phyloP scores from a whole-genome alignment of 352 stramenopile genomes.

The Thalassiosira sp. region DNA sequence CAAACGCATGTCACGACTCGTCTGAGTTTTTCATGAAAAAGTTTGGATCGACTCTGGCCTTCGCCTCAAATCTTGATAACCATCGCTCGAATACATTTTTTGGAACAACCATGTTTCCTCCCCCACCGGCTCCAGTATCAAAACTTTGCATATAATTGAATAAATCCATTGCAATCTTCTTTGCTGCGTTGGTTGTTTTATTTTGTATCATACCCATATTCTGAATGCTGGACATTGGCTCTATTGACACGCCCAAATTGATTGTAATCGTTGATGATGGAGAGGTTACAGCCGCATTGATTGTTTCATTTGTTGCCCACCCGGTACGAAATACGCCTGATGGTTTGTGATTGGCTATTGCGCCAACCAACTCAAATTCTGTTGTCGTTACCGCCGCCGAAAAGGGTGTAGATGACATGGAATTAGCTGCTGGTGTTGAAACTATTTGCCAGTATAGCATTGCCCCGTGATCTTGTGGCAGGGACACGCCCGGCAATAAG shows the following conservation, averaged over 20 bases:
- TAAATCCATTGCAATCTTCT: slow-evolving; percentile 90
- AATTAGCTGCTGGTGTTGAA: slow-evolving; percentile 21
- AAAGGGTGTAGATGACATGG: slow-evolving; percentile 35
- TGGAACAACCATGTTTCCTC: slow-evolving; percentile 87
- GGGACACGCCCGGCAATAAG: slow-evolving; percentile 48
- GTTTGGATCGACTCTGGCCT: slow-evolving; percentile 88
- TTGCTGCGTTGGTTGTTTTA: slow-evolving; percentile 76
- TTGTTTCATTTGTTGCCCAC: slow-evolving; percentile 74
- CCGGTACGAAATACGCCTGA: slow-evolving; percentile 75
- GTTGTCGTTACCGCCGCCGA: slow-evolving; percentile 27
- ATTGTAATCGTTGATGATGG: slow-evolving; percentile 46
- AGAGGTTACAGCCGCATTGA: slow-evolving; percentile 33
- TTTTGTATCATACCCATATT: slow-evolving; percentile 53
- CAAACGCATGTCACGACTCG: background rate
- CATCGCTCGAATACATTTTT: slow-evolving; percentile 90
- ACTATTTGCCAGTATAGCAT: slow-evolving; percentile 77
- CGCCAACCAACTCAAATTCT: slow-evolving; percentile 80
- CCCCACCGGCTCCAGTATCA: slow-evolving; percentile 62
- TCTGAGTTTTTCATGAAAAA: slow-evolving; percentile 88
- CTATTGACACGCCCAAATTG: slow-evolving; percentile 72
- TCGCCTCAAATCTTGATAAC: slow-evolving; percentile 89
- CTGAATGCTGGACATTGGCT: slow-evolving; percentile 62
- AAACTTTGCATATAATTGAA: slow-evolving; percentile 92
- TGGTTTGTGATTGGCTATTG: slow-evolving; percentile 58
- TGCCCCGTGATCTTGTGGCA: slow-evolving; percentile 63